Evolutionary conservation across 169 alveolate genomes (phyloP), one percentile per base, ranked within the genome.

Genomic region (Eimeria maxima): DNA sequence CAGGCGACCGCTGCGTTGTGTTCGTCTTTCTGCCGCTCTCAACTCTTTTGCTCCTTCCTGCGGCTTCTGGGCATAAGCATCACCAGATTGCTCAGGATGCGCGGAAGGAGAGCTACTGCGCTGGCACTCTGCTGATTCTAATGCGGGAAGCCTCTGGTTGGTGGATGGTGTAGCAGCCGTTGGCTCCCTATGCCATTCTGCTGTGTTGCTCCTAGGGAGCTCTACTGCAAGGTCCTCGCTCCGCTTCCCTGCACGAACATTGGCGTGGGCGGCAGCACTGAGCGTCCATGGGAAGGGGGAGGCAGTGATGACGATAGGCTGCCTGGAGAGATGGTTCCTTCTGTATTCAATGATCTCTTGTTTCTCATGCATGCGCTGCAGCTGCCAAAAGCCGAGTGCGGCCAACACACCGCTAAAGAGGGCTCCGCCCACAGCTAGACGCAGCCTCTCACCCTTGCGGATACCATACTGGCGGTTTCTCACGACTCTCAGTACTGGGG

Each of bases 351-450:
- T 94, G 42, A 97, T 76, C 57, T 97, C 95, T 42, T 86, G 94
- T 90, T 98, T 98, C 97, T 97, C 97, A 65, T 95, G 96, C 96
- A 97, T 96, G 60, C 98, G 96, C 38, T 94, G 95, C 80, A 97
- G 95, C 92, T 98, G 99, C 99, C 99, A 98, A 63, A 95, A 63
- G 55, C 99, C 99, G 95, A 98, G 95, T n/a, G 95, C 93, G 55
- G 92, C 84, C 86, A 95, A 80, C 57, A 73, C 47, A 53, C 88
- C 29, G 63, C 95, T 69, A 57, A 42, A 94, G 47, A 91, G 95
- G 57, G 90, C 84, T 76, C 96, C 98, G 11, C 90, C 97, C 93
- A 96, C 95, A 38, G 97, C 96, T 83, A 93, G 97, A 84, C 84
- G 97, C 90, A 96, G 95, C 84, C 96, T 96, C 96, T 98, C 99